Evolutionary conservation across 257 asterid genomes (phyloP).

Genomic region (Anisodus acutangulus): DNA sequence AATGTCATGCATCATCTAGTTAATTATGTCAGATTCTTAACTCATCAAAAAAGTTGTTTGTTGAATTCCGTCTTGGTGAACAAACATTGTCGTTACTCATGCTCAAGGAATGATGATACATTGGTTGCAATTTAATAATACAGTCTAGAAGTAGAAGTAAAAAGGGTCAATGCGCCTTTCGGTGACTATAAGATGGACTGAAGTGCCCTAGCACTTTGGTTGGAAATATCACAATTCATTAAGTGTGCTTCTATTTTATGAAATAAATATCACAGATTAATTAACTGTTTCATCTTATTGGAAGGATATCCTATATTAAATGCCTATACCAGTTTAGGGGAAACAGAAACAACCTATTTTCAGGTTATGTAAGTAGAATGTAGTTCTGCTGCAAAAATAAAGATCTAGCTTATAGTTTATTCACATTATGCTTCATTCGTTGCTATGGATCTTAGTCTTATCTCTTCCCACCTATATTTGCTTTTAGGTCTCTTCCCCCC

Average conservation of each 20-base stretch:
- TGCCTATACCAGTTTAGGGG: background rate
- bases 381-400: background rate
- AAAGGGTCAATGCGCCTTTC: background rate
- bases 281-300: too few relatives aligned
- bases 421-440: background rate
- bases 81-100: background rate
- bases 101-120: background rate
- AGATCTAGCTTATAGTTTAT: background rate
- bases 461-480: background rate
- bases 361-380: background rate
- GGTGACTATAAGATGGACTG: background rate
- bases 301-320: too few relatives aligned
- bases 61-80: background rate
- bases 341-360: background rate
- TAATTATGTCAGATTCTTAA: constrained; percentile 20
- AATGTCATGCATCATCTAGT: background rate
- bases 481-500: constrained; percentile 9
- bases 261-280: too few relatives aligned
- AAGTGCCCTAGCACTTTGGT: background rate
- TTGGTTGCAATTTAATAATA: background rate
- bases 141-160: background rate
- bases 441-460: background rate
- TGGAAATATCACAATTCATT: background rate
- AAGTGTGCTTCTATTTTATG: too few relatives aligned
- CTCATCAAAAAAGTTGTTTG: constrained; percentile 8